phyloP scores from a whole-genome alignment of 768 basidiomycete species.

The Naganishia antarctica region DNA sequence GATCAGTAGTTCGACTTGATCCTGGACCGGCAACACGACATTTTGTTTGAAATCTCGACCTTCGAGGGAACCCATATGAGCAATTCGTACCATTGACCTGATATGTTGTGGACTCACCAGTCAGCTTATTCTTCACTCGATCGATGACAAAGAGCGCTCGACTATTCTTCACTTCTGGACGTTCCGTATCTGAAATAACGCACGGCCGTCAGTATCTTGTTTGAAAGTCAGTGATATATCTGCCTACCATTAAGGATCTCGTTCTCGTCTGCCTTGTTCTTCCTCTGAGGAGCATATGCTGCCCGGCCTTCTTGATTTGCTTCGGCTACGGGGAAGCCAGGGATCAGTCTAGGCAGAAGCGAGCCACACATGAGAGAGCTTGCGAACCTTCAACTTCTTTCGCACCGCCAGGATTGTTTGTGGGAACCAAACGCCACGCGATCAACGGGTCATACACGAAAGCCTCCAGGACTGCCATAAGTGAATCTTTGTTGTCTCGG shows the following conservation, averaged over 20 bases:
- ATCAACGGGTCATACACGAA: slow-evolving; percentile 98
- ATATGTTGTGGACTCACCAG: slow-evolving; percentile 54
- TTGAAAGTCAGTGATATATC: not conserved
- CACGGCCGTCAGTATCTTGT: not conserved
- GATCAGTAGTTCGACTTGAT: slow-evolving; percentile 89
- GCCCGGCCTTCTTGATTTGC: slow-evolving; percentile 50
- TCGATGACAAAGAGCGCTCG: slow-evolving; percentile 86
- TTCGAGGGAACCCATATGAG: slow-evolving; percentile 39
- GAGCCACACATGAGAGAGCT: slow-evolving; percentile 6
- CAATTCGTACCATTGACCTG: too few relatives aligned
- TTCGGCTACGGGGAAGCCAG: slow-evolving; percentile 27
- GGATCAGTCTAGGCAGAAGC: too few relatives aligned
- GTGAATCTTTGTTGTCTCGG: slow-evolving; percentile 94
- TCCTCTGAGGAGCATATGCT: slow-evolving; percentile 68
- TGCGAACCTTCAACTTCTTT: slow-evolving; percentile 57
- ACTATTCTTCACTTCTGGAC: slow-evolving; percentile 83
- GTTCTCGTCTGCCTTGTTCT: slow-evolving; percentile 83
- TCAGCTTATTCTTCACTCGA: slow-evolving; percentile 90
- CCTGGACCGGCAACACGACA: slow-evolving; percentile 63
- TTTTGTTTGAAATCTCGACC: slow-evolving; percentile 93
- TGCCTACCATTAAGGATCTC: slow-evolving; percentile 80
- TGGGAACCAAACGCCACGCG: slow-evolving; percentile 84
- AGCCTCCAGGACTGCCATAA: slow-evolving; percentile 97
- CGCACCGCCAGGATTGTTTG: slow-evolving; percentile 69
- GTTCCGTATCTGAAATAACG: slow-evolving; percentile 55